Percentiles rank a stretch among this genome's conserved stretches.
These are phyloP conservation scores for Thuja plicata DNA, from an alignment of 83 land plant genomes.

Conservation along the genomic window DNA sequence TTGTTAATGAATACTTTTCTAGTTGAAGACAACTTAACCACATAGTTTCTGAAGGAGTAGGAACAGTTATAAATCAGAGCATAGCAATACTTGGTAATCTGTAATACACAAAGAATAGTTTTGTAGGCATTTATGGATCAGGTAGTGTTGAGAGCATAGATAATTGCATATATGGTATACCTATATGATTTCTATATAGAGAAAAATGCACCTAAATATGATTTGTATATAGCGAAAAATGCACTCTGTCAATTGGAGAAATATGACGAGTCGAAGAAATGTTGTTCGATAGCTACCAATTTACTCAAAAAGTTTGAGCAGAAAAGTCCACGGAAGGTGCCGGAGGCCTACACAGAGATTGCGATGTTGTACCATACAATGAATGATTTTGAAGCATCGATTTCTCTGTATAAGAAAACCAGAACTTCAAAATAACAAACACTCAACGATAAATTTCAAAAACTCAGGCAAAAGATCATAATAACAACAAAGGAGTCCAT, in stretches of 20 bases:
- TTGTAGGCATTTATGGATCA: background rate
- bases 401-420: slow-evolving; percentile 58
- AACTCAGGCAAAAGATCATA: no score
- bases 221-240: no score
- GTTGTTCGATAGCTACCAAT: slow-evolving; percentile 24
- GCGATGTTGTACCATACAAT: slow-evolving; percentile 60
- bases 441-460: no score
- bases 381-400: slow-evolving; percentile 73
- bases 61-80: no score
- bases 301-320: slow-evolving; percentile 1
- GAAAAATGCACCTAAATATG: background rate
- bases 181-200: background rate
- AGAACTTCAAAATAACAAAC: no score
- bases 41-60: no score
- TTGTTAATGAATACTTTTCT: no score
- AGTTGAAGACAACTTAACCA: no score
- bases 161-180: background rate
- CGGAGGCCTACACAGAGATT: slow-evolving; percentile 68
- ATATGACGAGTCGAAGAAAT: slow-evolving; percentile 50
- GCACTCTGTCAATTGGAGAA: slow-evolving; percentile 56
- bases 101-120: background rate
- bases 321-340: slow-evolving; percentile 34
- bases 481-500: no score
- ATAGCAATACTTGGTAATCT: no score
- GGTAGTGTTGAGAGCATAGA: background rate